Base-by-base conservation (phyloP, 2,329 filamentous ascomycete genomes). In the Paecilomyces dactylethromorphus region DNA sequence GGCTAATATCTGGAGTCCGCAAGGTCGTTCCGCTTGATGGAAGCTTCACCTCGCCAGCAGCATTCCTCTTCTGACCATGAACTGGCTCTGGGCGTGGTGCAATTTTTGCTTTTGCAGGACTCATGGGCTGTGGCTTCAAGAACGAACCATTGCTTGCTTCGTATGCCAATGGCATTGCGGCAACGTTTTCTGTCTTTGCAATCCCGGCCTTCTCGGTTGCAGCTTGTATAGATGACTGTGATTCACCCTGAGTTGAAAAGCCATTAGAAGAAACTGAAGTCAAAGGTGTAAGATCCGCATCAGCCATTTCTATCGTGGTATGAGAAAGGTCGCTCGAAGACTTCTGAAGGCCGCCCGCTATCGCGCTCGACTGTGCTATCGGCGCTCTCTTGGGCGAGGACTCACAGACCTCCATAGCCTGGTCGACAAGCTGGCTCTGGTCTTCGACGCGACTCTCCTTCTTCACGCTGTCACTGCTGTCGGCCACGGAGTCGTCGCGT, bases 11-110 rank as follows among this genome's bases (percentile, higher is more conserved):
- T 7, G 76, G 74, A 26, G 24, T 54, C 18, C 56, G 62, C 24
- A 62, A 54, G 53, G 56, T 56, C 45, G 59, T 57, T n/a, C 61
- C 45, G 26, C 66, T 60, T 39, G 63, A 59, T 4, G 63, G 63
- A 63, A 79, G 73, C 75, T 92, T 95, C 58, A 92, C 80, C 55
- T 84, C 79, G 50, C 90, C 91, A 68, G 89, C 88, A 33, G 90
- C 89, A 67, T 85, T 93, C 64, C 91, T 83, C 76, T 95, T 95
- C 62, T 85, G 84, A 18, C 83, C 80, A 11, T 64, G 63, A 31
- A 60, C 61, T 56, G 65, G 55, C 45, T 57, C 60, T 21, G 52
- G 21, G 45, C 32, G 53, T 26, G 56, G 51, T 13, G 49, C 45
- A 11, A 39, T 53, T 49, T 53, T 53, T 31, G 26, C 18, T 33